Conservation (phyloP, 2,329 filamentous ascomycete genomes). For the Cladosporium sp. region DNA sequence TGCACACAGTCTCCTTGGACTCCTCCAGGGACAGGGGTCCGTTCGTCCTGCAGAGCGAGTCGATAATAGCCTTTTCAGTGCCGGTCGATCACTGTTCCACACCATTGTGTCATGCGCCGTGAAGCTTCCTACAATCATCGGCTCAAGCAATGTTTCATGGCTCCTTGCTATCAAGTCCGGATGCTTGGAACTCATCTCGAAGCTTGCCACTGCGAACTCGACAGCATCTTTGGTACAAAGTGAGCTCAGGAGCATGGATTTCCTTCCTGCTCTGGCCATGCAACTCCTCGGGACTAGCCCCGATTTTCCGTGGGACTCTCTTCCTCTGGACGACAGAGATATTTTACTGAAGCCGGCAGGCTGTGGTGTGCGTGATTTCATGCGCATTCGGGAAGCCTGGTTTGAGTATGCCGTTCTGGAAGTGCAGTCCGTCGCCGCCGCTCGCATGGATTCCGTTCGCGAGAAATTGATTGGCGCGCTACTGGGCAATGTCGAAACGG, state of each 20-base stretch:
- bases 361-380: constrained; percentile 71
- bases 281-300: constrained; percentile 40
- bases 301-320: constrained; percentile 64
- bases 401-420: constrained; percentile 86
- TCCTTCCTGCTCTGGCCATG: constrained; percentile 75
- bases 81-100: constrained; percentile 78
- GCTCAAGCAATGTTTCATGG: constrained; percentile 39
- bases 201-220: constrained; percentile 80
- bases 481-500: constrained; percentile 71
- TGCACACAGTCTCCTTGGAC: constrained; percentile 87
- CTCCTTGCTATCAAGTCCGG: constrained; percentile 44
- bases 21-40: constrained; percentile 61
- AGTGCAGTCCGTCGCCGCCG: constrained; percentile 64
- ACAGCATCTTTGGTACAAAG: constrained; percentile 73
- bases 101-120: constrained; percentile 63
- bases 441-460: constrained; percentile 51
- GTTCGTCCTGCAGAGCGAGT: constrained; percentile 69
- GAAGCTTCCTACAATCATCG: constrained; percentile 27
- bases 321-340: constrained; percentile 58
- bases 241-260: constrained; percentile 76
- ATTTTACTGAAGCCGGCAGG: constrained; percentile 71
- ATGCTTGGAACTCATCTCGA: constrained; percentile 64
- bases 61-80: constrained; percentile 68
- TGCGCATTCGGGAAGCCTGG: constrained; percentile 72
- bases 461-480: constrained; percentile 60